A percentile compares a stretch with the other conserved stretches of the same genome.
Conservation (phyloP, 257 asterid species). For the Solanum chilense region DNA sequence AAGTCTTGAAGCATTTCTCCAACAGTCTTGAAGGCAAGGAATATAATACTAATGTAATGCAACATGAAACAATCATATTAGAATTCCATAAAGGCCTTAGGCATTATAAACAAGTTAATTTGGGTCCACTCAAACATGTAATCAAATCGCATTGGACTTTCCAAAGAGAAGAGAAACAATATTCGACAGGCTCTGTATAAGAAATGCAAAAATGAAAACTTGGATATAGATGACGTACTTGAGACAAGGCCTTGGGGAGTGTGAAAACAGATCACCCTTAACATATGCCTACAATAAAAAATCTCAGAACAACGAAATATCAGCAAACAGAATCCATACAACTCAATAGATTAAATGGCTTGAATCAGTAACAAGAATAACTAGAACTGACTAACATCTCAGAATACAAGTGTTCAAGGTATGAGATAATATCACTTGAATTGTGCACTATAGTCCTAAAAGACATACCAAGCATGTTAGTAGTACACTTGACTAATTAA, state of each 20-base stretch:
- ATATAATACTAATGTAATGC: neutral
- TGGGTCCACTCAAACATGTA: neutral
- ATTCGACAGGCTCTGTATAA: neutral
- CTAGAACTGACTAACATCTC: neutral
- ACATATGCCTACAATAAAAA: slow-evolving; percentile 53
- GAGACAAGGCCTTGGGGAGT: slow-evolving; percentile 81
- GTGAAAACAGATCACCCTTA: slow-evolving; percentile 64
- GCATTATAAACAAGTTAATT: neutral
- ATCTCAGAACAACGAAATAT: neutral
- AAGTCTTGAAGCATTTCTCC: neutral
- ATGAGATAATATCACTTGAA: neutral
- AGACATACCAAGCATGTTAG: neutral
- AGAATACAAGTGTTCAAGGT: neutral
- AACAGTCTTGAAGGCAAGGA: neutral
- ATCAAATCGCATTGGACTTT: neutral
- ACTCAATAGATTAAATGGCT: neutral
- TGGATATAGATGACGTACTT: slow-evolving; percentile 28
- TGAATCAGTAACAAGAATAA: neutral
- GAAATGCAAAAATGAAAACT: neutral
- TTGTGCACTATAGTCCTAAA: neutral
- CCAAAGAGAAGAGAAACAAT: neutral
- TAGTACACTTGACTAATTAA: neutral
- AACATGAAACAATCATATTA: neutral
- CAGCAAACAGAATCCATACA: neutral
- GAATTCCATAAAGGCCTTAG: neutral